phyloP scores from a whole-genome alignment of 2,329 filamentous ascomycete genomes.

The Aspergillus arachidicola region DNA sequence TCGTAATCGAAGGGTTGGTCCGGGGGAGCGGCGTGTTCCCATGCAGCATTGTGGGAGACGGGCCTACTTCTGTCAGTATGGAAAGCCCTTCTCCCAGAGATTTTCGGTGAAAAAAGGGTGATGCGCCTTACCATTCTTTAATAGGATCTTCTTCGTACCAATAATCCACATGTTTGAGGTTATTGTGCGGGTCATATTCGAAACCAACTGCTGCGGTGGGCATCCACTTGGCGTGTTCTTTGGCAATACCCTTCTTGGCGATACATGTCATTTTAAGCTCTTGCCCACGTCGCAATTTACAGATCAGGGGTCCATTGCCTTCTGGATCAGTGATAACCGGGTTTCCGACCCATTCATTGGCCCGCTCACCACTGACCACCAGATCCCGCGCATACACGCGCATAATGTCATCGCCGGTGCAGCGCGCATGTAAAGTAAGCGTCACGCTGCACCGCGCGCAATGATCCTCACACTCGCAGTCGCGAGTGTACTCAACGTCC shows the following conservation, averaged over 20 bases:
- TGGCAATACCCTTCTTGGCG: constrained; percentile 97
- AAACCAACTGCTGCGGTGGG: constrained; percentile 91
- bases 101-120: not conserved
- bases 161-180: constrained; percentile 84
- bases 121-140: constrained; percentile 72
- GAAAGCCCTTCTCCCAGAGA: not conserved
- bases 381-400: constrained; percentile 92
- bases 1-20: constrained; percentile 91
- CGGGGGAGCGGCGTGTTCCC: constrained; percentile 75
- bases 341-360: constrained; percentile 74
- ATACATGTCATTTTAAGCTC: constrained; percentile 89
- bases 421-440: constrained; percentile 81
- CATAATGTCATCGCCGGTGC: constrained; percentile 84
- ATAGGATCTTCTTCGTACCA: constrained; percentile 89
- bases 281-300: constrained; percentile 86
- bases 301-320: constrained; percentile 79
- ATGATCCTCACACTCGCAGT: constrained; percentile 95
- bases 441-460: constrained; percentile 90
- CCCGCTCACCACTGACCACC: constrained; percentile 68
- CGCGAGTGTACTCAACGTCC: constrained; percentile 80
- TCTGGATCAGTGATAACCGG: constrained; percentile 85
- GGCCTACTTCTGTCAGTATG: constrained; percentile 31
- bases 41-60: constrained; percentile 56
- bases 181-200: constrained; percentile 98
- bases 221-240: constrained; percentile 98